Base-by-base conservation (phyloP, 805 yeast species). In the Metschnikowia koreensis region DNA sequence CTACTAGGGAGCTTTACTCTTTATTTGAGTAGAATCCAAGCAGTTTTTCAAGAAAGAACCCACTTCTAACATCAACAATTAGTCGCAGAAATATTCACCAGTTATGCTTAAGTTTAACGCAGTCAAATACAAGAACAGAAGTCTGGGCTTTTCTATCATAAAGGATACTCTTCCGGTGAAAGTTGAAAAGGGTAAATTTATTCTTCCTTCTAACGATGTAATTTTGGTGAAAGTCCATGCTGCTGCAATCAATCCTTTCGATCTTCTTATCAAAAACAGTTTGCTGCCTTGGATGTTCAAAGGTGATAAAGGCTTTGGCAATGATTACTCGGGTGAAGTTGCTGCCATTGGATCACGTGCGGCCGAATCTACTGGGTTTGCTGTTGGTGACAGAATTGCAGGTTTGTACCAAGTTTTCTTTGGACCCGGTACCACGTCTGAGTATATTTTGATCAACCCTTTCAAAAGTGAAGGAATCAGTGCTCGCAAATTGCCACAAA, bases 401-500 rank as follows among this genome's bases (percentile, higher is more conserved):
- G 74, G 74, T 1, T 46, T 61, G 8, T 57, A 58, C 41, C 48
- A 36, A 17, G 59, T 52, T 3, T 15, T 46, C 1, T 50, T 54
- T 26, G 62, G 58, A 4, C 51, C 53, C 28, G 86, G 84, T 31
- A 56, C 85, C 1, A 57, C 76, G 15, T 53, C 73, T 3, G 79
- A 81, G 56, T 82, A 80, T 59, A 47, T 80, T 31, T 55, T 74
- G n/a, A 38, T 80, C 22, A 73, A 80, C 47, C 68, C 70, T 5
- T 49, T 46, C 3, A 60, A 57, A 7, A 54, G 62, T 6, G 70
- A 69, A n/a, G n/a, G n/a, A n/a, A n/a, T n/a, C n/a, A n/a, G n/a
- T n/a, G n/a, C n/a, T 44, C 76, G 77, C 45, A 45, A 45, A 31
- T 86, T 89, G n/a, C 73, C 75, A 2, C 63, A 65, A 6, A 71